These are phyloP conservation scores for Laburnicola sp. DNA, from an alignment of 2,329 filamentous ascomycete genomes.

Conservation along the genomic window DNA sequence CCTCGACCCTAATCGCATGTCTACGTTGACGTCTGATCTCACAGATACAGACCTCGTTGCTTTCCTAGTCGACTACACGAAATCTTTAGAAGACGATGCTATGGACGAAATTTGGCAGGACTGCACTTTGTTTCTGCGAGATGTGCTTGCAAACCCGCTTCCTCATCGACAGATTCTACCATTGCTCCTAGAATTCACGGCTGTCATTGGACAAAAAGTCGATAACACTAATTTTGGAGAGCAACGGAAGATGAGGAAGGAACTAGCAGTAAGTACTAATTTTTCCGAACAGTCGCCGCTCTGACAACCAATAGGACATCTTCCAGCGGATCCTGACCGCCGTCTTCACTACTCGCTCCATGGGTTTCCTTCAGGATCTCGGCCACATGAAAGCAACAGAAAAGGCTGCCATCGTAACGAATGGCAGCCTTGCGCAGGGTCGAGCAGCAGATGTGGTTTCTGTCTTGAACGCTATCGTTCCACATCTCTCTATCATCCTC, in stretches of 20 bases:
- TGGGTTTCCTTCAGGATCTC: slow-evolving; percentile 67
- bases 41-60: slow-evolving; percentile 81
- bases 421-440: slow-evolving; percentile 49
- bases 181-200: slow-evolving; percentile 82
- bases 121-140: slow-evolving; percentile 85
- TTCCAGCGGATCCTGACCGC: slow-evolving; percentile 86
- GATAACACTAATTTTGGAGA: slow-evolving; percentile 98
- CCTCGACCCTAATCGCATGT: slow-evolving; percentile 77
- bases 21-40: slow-evolving; percentile 82
- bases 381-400: slow-evolving; percentile 39
- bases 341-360: slow-evolving; percentile 87
- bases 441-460: slow-evolving; percentile 66
- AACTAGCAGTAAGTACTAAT: slow-evolving; percentile 70
- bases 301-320: slow-evolving; percentile 66
- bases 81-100: slow-evolving; percentile 90
- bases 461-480: slow-evolving; percentile 77
- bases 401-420: slow-evolving; percentile 26
- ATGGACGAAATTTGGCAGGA: slow-evolving; percentile 99
- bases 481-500: slow-evolving; percentile 78
- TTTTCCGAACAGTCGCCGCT: background rate
- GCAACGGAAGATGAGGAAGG: slow-evolving; percentile 86
- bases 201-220: slow-evolving; percentile 89
- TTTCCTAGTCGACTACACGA: slow-evolving; percentile 88
- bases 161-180: slow-evolving; percentile 91
- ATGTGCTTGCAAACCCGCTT: slow-evolving; percentile 89